phyloP scores from a whole-genome alignment of 257 asterid genomes.

The Solanum bukasovii region DNA sequence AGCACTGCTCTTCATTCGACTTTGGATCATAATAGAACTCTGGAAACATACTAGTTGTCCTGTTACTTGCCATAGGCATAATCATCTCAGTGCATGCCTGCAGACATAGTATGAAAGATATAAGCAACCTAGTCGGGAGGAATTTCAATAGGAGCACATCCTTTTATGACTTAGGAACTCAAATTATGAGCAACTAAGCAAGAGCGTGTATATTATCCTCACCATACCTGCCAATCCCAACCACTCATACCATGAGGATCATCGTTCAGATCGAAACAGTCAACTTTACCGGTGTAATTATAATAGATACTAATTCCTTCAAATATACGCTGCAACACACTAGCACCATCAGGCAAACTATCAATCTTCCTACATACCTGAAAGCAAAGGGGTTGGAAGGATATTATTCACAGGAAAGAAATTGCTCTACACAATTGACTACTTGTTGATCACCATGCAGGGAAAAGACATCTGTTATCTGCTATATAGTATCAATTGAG shows the following conservation, averaged over 20 bases:
- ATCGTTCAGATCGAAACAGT: constrained; percentile 67
- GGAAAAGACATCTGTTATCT: neutral
- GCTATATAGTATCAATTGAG: neutral
- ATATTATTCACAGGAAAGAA: neutral
- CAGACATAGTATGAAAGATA: constrained; percentile 1
- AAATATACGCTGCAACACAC: constrained; percentile 52
- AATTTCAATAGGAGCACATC: neutral
- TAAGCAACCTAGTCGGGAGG: neutral
- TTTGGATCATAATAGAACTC: constrained; percentile 39
- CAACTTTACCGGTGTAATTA: constrained; percentile 62
- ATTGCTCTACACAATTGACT: neutral
- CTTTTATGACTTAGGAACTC: neutral
- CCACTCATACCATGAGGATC: constrained; percentile 94
- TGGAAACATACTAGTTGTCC: constrained; percentile 62
- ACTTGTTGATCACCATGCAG: neutral
- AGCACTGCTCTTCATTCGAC: constrained; percentile 41
- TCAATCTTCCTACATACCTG: constrained; percentile 83
- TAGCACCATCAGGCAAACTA: constrained; percentile 41
- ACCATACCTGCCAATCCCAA: constrained; percentile 83
- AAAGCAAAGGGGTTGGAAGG: neutral
- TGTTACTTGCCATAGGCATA: constrained; percentile 71
- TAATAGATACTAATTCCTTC: constrained; percentile 78
- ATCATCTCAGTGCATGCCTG: constrained; percentile 98
- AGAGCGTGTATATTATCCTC: neutral
- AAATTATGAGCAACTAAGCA: neutral